These are phyloP conservation scores for Plectosphaerella sp. DNA, from an alignment of 2,329 filamentous ascomycete genomes.

Conservation along the genomic window DNA sequence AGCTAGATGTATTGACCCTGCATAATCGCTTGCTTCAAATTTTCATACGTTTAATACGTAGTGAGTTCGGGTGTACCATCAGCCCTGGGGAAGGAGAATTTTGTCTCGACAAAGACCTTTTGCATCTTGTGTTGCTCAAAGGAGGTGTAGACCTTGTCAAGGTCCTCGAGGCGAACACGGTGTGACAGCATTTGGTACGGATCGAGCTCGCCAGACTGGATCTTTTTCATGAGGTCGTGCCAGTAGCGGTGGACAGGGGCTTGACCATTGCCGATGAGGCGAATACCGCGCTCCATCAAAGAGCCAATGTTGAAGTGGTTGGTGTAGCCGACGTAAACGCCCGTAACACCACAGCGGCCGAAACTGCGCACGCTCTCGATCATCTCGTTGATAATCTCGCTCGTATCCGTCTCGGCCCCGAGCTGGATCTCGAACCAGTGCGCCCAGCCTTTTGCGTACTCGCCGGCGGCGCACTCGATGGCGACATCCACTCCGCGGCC, in stretches of 20 bases:
- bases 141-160: slow-evolving; percentile 60
- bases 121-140: slow-evolving; percentile 72
- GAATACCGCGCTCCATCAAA: slow-evolving; percentile 81
- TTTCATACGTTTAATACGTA: slow-evolving; percentile 19
- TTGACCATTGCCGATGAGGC: slow-evolving; percentile 65
- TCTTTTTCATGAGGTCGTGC: slow-evolving; percentile 66
- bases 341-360: slow-evolving; percentile 73
- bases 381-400: slow-evolving; percentile 77
- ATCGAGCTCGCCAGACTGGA: slow-evolving; percentile 65
- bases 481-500: slow-evolving; percentile 70
- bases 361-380: slow-evolving; percentile 68
- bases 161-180: slow-evolving; percentile 69
- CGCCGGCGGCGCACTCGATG: slow-evolving; percentile 62
- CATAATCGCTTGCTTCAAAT: no score
- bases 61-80: slow-evolving; percentile 39
- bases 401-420: slow-evolving; percentile 80
- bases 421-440: slow-evolving; percentile 53
- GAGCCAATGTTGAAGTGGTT: slow-evolving; percentile 83
- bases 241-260: slow-evolving; percentile 80
- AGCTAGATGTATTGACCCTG: no score
- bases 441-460: slow-evolving; percentile 58
- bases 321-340: slow-evolving; percentile 62
- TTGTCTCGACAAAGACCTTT: slow-evolving; percentile 68
- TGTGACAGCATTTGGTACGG: slow-evolving; percentile 79
- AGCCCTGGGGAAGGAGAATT: slow-evolving; percentile 45